Evolutionary conservation across 306 rosid genomes (phyloP), one percentile per base, ranked within the genome.

Genomic region (Arachis stenosperma): DNA sequence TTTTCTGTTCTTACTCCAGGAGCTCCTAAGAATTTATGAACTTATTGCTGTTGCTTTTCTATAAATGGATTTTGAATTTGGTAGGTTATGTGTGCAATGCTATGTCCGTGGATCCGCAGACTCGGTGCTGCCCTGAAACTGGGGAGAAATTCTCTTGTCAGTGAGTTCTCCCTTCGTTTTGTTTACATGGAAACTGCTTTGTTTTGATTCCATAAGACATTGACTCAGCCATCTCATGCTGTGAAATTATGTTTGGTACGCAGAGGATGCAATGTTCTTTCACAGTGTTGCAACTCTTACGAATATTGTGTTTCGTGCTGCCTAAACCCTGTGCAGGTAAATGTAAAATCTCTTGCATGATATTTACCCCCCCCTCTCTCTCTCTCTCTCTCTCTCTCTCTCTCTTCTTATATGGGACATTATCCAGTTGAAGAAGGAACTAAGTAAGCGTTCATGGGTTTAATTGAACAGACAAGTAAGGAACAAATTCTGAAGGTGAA

Each of bases 261-360:
- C 92, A 93, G 98, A 44, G 98, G 96, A 65, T 93, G 98, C 86
- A 89, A 86, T 68, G 80, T 77, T 86, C 82, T 83, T 77, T 91
- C 92, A 40, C 92, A 82, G 42, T 93, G 98, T 80, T 91, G 98
- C 74, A 87, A 86, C 77, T 91, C 98, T 53, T 93, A 91, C 8
- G 98, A 93, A 73, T 91, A 83, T 50, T 93, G 98, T 75, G 97
- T 93, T 88, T 90, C 98, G 27, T 93, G 98, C 86, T 93, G 98
- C 85, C 83, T 85, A 76, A 84, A 84, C 83, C 98, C 98, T 53
- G 79, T 86, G 17, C 17, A 46, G 94, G 98, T 89, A 87, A 40
- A 13, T 61, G 6, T 36, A 61, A 10, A 61, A 77, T 73, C 61
- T 73, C 48, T 78, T 64, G n/a, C 55, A 11, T 72, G 56, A 17